Conservation (phyloP, 2,329 filamentous ascomycete genomes). For the Microcera coccophila region DNA sequence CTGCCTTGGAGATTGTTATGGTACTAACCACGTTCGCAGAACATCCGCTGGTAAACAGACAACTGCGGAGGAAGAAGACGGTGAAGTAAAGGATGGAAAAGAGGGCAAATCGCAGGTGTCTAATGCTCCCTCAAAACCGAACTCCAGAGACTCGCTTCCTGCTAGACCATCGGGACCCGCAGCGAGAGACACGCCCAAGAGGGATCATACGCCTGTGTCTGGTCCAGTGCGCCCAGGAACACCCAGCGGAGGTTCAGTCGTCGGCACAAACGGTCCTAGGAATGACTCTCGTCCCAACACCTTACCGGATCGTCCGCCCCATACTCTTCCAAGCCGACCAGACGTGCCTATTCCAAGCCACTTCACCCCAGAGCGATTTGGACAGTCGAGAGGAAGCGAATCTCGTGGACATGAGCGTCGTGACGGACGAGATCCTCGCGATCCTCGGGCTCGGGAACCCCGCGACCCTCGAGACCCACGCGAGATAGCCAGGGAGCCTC, state of each 20-base stretch:
- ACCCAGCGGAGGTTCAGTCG: constrained; percentile 16
- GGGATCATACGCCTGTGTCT: constrained; percentile 17
- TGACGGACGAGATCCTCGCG: constrained; percentile 35
- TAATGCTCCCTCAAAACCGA: constrained; percentile 9
- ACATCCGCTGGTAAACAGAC: constrained; percentile 16
- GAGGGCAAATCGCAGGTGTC: constrained; percentile 20
- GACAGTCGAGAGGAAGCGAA: constrained; percentile 39
- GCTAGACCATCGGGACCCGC: constrained; percentile 27
- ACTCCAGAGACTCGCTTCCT: constrained; percentile 33
- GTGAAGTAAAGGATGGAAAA: constrained; percentile 64
- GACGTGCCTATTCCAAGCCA: constrained; percentile 53
- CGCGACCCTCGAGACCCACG: constrained; percentile 22
- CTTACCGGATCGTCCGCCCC: constrained; percentile 36
- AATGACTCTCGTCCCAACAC: constrained; percentile 32
- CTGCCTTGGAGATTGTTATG: background rate
- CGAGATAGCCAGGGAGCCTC: constrained; percentile 32
- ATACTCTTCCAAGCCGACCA: constrained; percentile 53
- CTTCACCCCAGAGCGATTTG: constrained; percentile 44
- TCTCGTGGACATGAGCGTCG: constrained; percentile 34
- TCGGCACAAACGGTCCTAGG: constrained; percentile 19
- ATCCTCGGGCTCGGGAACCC: constrained; percentile 16
- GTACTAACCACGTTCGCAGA: constrained; percentile 14
- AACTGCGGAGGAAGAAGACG: constrained; percentile 61
- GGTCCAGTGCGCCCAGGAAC: constrained; percentile 26
- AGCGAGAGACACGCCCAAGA: constrained; percentile 25